These are phyloP conservation scores for Cyclocybe aegerita DNA, from an alignment of 768 basidiomycete genomes.

Conservation along the genomic window DNA sequence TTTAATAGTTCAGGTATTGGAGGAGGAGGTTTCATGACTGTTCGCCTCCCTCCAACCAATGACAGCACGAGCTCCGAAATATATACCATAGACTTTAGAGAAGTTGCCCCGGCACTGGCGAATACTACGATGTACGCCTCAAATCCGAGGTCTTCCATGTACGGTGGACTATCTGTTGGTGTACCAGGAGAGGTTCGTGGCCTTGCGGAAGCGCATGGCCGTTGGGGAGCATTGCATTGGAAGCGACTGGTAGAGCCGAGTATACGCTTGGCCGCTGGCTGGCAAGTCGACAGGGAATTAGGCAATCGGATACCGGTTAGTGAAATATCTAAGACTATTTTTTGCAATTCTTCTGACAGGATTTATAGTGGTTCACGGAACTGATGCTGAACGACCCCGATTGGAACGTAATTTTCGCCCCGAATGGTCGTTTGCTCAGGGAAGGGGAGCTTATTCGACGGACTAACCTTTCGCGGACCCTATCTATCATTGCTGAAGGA, in stretches of 20 bases:
- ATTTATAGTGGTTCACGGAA: conserved; percentile 37
- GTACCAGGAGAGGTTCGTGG: conserved; percentile 92
- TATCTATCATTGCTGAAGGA: conserved; percentile 67
- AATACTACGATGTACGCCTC: conserved; percentile 76
- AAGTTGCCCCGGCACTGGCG: conserved; percentile 74
- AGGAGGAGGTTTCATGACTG: conserved; percentile 86
- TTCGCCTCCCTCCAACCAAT: conserved; percentile 64
- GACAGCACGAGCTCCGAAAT: conserved; percentile 51
- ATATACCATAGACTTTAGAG: conserved; percentile 84
- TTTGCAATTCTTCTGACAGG: conserved; percentile 1
- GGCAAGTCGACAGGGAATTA: conserved; percentile 79
- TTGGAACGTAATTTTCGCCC: conserved; percentile 85
- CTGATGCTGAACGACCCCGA: conserved; percentile 68
- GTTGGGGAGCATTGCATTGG: conserved; percentile 87
- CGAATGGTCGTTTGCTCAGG: conserved; percentile 63
- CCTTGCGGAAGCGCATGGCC: conserved; percentile 76
- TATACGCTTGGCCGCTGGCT: conserved; percentile 72
- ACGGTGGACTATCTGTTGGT: conserved; percentile 85
- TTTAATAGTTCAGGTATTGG: conserved; percentile 70
- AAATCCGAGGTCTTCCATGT: conserved; percentile 50
- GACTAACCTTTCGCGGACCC: conserved; percentile 74
- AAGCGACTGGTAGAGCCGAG: conserved; percentile 71
- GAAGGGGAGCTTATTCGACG: conserved; percentile 77
- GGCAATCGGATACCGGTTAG: conserved; percentile 66
- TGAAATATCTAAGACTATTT: background rate